Conservation (phyloP, 1,139 yeast genomes). For the Scheffersomyces stambukii region DNA sequence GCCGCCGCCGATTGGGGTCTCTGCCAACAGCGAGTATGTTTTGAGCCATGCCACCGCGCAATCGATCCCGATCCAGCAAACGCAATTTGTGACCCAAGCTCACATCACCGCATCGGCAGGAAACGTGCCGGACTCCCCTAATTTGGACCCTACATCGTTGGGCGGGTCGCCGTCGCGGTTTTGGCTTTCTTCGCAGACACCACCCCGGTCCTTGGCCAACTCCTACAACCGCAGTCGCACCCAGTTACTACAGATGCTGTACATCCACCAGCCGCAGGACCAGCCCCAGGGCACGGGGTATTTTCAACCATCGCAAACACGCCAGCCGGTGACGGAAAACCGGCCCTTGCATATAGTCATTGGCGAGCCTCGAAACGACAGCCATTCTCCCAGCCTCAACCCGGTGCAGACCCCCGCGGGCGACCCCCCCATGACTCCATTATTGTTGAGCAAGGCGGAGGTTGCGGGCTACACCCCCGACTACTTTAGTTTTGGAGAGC, state of each 20-base stretch:
- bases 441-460: constrained; percentile 29
- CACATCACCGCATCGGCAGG: constrained; percentile 4
- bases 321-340: constrained; percentile 8
- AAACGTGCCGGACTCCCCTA: constrained; percentile 47
- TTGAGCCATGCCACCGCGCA: constrained; percentile 1
- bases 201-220: constrained; percentile 35
- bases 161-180: constrained; percentile 56
- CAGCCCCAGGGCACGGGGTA: constrained; percentile 3
- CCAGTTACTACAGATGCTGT: constrained; percentile 15
- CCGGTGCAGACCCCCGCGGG: constrained; percentile 46
- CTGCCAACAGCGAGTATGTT: constrained; percentile 1
- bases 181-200: constrained; percentile 50
- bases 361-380: constrained; percentile 15
- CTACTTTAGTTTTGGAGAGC: constrained; percentile 8
- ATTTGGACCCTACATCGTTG: constrained; percentile 47
- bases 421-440: constrained; percentile 47
- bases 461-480: constrained; percentile 10
- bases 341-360: constrained; percentile 1
- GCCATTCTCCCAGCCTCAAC: constrained; percentile 31
- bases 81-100: constrained; percentile 7
- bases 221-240: constrained; percentile 16
- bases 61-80: constrained; percentile 7
- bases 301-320: constrained; percentile 7
- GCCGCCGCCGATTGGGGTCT: constrained; percentile 12
- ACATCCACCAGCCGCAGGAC: too few species aligned